Percentiles rank a stretch among this genome's conserved stretches.
Evolutionary conservation across 2,329 filamentous ascomycete genomes (phyloP).

Genomic region (Didymella sp.): DNA sequence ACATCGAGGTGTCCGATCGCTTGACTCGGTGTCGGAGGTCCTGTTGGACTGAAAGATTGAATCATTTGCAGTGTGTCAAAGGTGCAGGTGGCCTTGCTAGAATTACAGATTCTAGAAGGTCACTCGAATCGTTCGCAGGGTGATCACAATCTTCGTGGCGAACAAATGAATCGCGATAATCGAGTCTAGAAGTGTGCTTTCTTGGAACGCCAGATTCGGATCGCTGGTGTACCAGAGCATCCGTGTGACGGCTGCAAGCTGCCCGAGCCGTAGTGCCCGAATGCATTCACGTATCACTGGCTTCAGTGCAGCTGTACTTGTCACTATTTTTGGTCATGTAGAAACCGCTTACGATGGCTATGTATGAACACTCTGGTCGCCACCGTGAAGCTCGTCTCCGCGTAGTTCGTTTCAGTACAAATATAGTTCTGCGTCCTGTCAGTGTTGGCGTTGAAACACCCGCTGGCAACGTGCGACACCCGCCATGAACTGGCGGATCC

Average conservation of each 20-base stretch:
- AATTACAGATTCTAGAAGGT: neutral
- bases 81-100: neutral
- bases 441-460: conserved; percentile 14
- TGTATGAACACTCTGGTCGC: neutral
- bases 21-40: conserved; percentile 3
- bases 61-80: neutral
- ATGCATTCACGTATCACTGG: neutral
- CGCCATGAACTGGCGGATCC: conserved; percentile 1
- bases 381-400: neutral
- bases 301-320: neutral
- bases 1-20: conserved; percentile 5
- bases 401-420: neutral
- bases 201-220: neutral
- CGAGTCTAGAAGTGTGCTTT: neutral
- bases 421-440: conserved; percentile 4
- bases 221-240: neutral
- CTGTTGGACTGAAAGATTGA: neutral
- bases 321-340: neutral
- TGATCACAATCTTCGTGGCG: neutral
- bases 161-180: neutral
- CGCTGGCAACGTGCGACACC: conserved; percentile 6
- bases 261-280: conserved; percentile 1
- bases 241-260: neutral
- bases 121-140: neutral
- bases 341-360: neutral